Base-by-base conservation (phyloP, 306 rosid genomes). In the Fragaria nilgerrensis region DNA sequence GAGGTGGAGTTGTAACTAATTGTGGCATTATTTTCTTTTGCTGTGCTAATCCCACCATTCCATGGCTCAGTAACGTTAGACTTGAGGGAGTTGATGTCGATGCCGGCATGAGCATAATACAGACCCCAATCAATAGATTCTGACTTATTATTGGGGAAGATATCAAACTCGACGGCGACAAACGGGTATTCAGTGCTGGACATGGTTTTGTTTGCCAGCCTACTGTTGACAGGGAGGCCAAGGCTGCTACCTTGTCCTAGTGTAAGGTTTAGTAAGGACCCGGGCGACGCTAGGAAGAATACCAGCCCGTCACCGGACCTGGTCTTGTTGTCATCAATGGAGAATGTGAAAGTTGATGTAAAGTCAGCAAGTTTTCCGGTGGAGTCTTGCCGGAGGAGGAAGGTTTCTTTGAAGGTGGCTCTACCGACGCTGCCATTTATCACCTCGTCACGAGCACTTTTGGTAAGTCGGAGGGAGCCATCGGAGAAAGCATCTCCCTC, bases 91-190 rank as follows among this genome's bases (percentile, higher is more conserved):
- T 88, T 83, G 80, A 88, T 36, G 72, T 88, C 82, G 44, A 88
- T 58, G 43, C 89, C 89, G 6, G 85, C 80, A 70, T 85, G 91
- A 64, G 27, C 8, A 12, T 56, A 23, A 20, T 3, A 1, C 37
- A 36, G 37, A 36, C 37, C 1, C 37, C 37, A 36, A 36, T 36
- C 37, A 36, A 36, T 3, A 36, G 37, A 36, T 36, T 36, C 37
- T 36, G 37, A 36, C 37, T 36, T 36, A 8, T 12, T 7, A 52
- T 88, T 82, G 11, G 5, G 19, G 71, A 32, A 75, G 27, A 84
- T 83, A 80, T 88, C 91, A 52, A 82, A 83, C 81, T 88, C 89
- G 45, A 85, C 86, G 5, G 82, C 89, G 14, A 84, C 75, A 44
- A 82, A 83, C 6, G 48, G 47, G 32, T 32, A 52, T 32, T 19